Evolutionary conservation across 75 land plant species (phyloP).

Genomic region (Azolla pinnata): DNA sequence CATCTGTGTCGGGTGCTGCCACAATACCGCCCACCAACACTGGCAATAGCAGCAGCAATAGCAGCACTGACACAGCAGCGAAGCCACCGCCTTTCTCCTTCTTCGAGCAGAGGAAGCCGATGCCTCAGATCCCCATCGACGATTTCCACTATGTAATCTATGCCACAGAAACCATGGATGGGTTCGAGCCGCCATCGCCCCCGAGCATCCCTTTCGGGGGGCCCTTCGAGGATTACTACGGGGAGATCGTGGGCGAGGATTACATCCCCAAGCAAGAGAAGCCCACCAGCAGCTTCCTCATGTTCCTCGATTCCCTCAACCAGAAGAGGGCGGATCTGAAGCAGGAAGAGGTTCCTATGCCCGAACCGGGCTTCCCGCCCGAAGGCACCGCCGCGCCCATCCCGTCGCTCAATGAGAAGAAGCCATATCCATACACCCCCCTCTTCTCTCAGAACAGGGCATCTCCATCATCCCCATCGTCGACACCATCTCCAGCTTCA

Average conservation of each 20-base stretch:
- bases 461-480: not conserved
- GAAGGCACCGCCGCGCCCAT: too few relatives aligned
- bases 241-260: not conserved
- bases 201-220: slow-evolving; percentile 4
- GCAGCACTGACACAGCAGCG: too few relatives aligned
- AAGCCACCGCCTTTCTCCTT: too few relatives aligned
- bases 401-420: slow-evolving; percentile 6
- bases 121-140: too few relatives aligned
- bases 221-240: slow-evolving; percentile 5
- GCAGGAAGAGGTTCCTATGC: too few relatives aligned
- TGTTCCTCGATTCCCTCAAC: slow-evolving; percentile 1
- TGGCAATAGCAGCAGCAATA: too few relatives aligned
- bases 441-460: not conserved
- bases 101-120: too few relatives aligned
- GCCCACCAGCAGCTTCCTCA: slow-evolving; percentile 5
- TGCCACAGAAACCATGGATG: slow-evolving; percentile 1
- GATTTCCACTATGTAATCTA: not conserved
- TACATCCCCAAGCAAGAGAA: slow-evolving; percentile 7
- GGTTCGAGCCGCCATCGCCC: not conserved
- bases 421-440: not conserved
- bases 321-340: not conserved
- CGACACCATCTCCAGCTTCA: not conserved
- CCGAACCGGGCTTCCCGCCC: too few relatives aligned
- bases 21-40: too few relatives aligned
- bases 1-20: too few relatives aligned